Evolutionary conservation across 1,139 yeast genomes (phyloP).

Genomic region (Kazachstania sp.): DNA sequence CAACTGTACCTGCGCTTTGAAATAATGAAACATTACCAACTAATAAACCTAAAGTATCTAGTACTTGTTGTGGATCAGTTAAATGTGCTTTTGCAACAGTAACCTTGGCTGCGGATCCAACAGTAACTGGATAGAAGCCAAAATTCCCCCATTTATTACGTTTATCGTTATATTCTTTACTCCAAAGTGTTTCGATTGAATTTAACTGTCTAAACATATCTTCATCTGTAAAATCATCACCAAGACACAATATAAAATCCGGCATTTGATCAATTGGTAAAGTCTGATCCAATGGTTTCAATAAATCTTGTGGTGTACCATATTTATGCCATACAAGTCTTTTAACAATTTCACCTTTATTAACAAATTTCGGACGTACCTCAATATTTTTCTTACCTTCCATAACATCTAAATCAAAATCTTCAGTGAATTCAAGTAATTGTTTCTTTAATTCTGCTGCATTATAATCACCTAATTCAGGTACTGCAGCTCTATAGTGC

Average conservation of each 20-base stretch:
- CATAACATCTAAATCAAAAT: slow-evolving; percentile 92
- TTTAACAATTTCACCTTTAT: slow-evolving; percentile 93
- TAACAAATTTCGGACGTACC: slow-evolving; percentile 87
- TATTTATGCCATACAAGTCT: slow-evolving; percentile 59
- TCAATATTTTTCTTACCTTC: slow-evolving; percentile 94
- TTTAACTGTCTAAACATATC: slow-evolving; percentile 84
- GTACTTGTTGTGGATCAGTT: slow-evolving; percentile 75
- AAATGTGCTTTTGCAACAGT: slow-evolving; percentile 86
- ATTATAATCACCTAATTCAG: slow-evolving; percentile 82
- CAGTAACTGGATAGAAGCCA: slow-evolving; percentile 82
- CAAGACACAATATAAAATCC: slow-evolving; percentile 80
- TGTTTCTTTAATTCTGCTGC: slow-evolving; percentile 66
- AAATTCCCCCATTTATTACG: slow-evolving; percentile 42
- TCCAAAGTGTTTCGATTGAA: slow-evolving; percentile 45
- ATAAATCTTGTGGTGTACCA: slow-evolving; percentile 35
- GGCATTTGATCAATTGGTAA: slow-evolving; percentile 48
- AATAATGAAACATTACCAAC: slow-evolving; percentile 52
- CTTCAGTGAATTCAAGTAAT: slow-evolving; percentile 52
- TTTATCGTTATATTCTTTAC: slow-evolving; percentile 28
- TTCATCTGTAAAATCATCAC: slow-evolving; percentile 96
- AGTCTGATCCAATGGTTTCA: slow-evolving; percentile 32
- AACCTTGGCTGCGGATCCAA: slow-evolving; percentile 87
- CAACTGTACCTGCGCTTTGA: slow-evolving; percentile 69
- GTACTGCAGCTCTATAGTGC: slow-evolving; percentile 95
- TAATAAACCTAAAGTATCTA: slow-evolving; percentile 74